Percentiles rank a stretch among this genome's conserved stretches.
These are phyloP conservation scores for Coprinopsis marcescibilis DNA, from an alignment of 768 basidiomycete species.

Conservation along the genomic window DNA sequence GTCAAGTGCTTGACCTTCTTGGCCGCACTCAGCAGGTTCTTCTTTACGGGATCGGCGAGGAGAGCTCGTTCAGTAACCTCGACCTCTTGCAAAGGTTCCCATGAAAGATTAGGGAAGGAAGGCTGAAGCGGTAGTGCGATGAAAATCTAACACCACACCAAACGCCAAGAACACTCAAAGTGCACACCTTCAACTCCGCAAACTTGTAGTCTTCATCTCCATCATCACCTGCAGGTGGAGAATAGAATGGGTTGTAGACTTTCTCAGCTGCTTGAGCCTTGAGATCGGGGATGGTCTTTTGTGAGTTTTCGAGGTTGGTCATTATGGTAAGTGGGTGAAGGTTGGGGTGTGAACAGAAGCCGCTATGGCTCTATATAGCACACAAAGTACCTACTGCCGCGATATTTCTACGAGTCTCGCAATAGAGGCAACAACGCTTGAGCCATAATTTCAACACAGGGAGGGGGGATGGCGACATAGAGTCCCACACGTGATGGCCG, in stretches of 20 bases:
- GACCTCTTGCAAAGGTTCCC: conserved; percentile 56
- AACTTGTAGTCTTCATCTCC: conserved; percentile 47
- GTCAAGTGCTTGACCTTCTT: conserved; percentile 64
- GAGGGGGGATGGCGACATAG: conserved; percentile 9
- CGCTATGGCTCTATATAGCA: too few species aligned
- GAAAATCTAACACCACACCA: not conserved
- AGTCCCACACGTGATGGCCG: conserved; percentile 8
- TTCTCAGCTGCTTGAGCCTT: conserved; percentile 19
- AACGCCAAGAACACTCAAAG: not conserved
- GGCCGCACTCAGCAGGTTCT: conserved; percentile 56
- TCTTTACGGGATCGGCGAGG: conserved; percentile 67
- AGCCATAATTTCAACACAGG: conserved; percentile 4
- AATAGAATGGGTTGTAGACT: conserved; percentile 63
- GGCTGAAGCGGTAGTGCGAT: conserved; percentile 38
- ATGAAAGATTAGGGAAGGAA: conserved; percentile 53
- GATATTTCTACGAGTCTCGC: too few species aligned
- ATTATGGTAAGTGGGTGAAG: conserved; percentile 24
- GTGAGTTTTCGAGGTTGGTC: conserved; percentile 40
- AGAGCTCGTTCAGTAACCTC: conserved; percentile 61
- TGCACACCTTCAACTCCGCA: conserved; percentile 52
- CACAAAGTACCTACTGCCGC: too few species aligned
- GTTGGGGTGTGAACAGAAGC: too few species aligned
- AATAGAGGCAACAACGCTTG: not conserved
- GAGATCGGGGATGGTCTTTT: conserved; percentile 10
- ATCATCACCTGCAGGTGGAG: conserved; percentile 48